Base-by-base conservation (phyloP, 176 grass and related monocot genomes). In the Dendrocalamus sinicus region DNA sequence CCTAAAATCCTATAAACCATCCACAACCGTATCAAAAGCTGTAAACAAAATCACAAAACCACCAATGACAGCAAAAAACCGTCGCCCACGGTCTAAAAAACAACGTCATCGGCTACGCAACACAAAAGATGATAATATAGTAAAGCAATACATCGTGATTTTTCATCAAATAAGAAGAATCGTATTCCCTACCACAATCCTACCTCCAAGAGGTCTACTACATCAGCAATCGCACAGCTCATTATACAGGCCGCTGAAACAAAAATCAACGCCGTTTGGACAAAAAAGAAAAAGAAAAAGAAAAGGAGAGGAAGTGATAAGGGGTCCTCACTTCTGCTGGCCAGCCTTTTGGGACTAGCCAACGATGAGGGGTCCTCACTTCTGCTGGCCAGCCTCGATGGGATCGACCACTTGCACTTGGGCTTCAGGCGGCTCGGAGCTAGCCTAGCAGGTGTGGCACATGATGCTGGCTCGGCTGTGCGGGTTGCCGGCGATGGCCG, bases 351-450 rank as follows among this genome's bases (percentile, higher is more conserved):
- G 22, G 14, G 15, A 48, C 14, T 11, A n/a, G 68, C 8, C 46
- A 61, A 75, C 12, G 1, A n/a, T 19, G 9, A 64, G 20, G 40
- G 20, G 41, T 55, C 12, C 73, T 94, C 64, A 96, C 83, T 94
- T 96, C 79, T 94, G 88, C 39, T 86, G 78, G 7, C 47, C 76
- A 30, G 65, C 67, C 53, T 28, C 28, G 28, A 28, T 28, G 28
- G 28, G 28, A 28, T 92, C 84, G 3, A 94, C 86, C 66, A 95
- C 82, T 75, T 98, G 93, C 66, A 95, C 82, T 75, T 98, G 93
- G 40, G 91, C 93, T 94, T 98, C 96, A 37, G 80, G 35, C 2
- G 91, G 19, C 23, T 92, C 88, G 0, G 46, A n/a, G 70, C 23
- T 69, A 24, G 30, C 48, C 23, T 69, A 24, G 30, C 48, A 48